A percentile compares a stretch with the other conserved stretches of the same genome.
Evolutionary conservation across 1,284 basidiomycete species (phyloP).

Genomic region (Cutaneotrichosporon cyanovorans): DNA sequence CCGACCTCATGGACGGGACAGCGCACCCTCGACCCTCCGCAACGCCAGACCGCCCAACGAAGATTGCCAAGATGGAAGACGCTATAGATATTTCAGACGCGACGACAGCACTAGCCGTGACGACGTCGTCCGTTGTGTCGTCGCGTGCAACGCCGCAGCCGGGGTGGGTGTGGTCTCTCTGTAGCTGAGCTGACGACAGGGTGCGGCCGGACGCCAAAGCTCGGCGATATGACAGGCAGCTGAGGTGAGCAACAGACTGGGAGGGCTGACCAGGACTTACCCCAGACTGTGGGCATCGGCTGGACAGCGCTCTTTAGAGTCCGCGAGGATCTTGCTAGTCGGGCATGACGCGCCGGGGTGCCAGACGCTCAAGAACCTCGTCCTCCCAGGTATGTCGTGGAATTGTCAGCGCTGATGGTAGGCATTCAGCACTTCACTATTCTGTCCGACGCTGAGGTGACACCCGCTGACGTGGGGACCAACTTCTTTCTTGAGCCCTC

Average conservation of each 20-base stretch:
- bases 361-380: constrained; percentile 86
- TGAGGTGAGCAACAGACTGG: constrained; percentile 55
- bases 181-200: constrained; percentile 15
- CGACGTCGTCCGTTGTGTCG: constrained; percentile 3
- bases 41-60: constrained; percentile 17
- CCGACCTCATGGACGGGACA: too few relatives aligned
- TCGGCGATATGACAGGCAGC: constrained; percentile 81
- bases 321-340: constrained; percentile 71
- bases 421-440: constrained; percentile 85
- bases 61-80: constrained; percentile 41
- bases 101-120: constrained; percentile 14
- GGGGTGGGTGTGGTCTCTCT: constrained; percentile 1
- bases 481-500: constrained; percentile 86
- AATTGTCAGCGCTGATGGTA: constrained; percentile 18
- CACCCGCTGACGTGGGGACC: constrained; percentile 75
- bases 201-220: constrained; percentile 71
- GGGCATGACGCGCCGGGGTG: constrained; percentile 72
- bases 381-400: constrained; percentile 60
- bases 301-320: constrained; percentile 86
- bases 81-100: constrained; percentile 34
- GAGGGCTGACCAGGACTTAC: background rate
- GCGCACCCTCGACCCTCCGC: constrained; percentile 3
- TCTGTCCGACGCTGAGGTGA: constrained; percentile 59
- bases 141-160: constrained; percentile 14
- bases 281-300: constrained; percentile 85